Evolutionary conservation across 2,329 filamentous ascomycete genomes (phyloP).

Genomic region (Aureobasidium sp.): DNA sequence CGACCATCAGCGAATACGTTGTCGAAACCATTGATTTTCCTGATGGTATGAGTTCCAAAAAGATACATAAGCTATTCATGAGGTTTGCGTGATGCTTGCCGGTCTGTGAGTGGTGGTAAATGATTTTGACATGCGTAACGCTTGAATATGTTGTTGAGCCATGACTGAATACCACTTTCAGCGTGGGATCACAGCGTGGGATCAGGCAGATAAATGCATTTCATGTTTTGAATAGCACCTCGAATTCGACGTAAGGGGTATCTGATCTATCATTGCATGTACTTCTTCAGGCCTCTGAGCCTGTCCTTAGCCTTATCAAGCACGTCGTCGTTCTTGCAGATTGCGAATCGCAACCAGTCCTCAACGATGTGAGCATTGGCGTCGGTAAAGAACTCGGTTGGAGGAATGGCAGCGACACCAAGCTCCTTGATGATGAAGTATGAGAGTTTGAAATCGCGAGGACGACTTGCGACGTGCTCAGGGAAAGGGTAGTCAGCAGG

Average conservation of each 20-base stretch:
- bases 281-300: constrained; percentile 41
- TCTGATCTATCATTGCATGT: constrained; percentile 25
- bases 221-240: no score
- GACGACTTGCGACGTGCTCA: constrained; percentile 72
- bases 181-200: no score
- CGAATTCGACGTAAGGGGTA: neutral
- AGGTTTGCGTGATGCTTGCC: no score
- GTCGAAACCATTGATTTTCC: no score
- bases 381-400: constrained; percentile 96
- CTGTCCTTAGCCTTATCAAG: constrained; percentile 42
- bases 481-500: constrained; percentile 84
- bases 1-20: neutral
- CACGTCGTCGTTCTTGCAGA: constrained; percentile 89
- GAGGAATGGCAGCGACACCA: constrained; percentile 90
- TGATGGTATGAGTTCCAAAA: no score
- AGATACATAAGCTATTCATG: no score
- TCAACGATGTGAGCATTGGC: constrained; percentile 75
- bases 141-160: no score
- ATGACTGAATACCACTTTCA: no score
- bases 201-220: neutral
- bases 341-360: constrained; percentile 89
- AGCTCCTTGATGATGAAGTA: constrained; percentile 98
- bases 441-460: constrained; percentile 85
- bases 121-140: no score
- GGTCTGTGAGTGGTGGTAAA: no score